Percentiles rank a stretch among this genome's conserved stretches.
These are phyloP conservation scores for Erysimum cheiri DNA, from an alignment of 441 rosid genomes.

Conservation along the genomic window DNA sequence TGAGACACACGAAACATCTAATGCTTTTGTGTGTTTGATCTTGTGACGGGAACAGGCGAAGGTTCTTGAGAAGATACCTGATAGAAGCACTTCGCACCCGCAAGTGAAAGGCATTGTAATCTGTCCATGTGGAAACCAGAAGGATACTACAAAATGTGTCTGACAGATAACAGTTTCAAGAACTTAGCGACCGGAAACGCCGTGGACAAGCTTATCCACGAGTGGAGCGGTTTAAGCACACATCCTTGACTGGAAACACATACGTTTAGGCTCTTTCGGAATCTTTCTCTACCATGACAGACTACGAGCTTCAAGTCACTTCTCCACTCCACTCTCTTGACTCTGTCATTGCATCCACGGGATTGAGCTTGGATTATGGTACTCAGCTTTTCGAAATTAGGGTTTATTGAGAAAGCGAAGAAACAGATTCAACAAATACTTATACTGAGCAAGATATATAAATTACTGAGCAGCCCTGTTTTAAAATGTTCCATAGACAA, in stretches of 20 bases:
- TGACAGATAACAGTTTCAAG: slow-evolving; percentile 22
- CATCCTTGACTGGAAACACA: not conserved
- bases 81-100: slow-evolving; percentile 53
- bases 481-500: slow-evolving; percentile 1
- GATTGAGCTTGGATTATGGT: slow-evolving; percentile 2
- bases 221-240: slow-evolving; percentile 2
- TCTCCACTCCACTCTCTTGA: slow-evolving; percentile 13
- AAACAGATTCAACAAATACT: not conserved
- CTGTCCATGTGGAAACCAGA: slow-evolving; percentile 42
- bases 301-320: slow-evolving; percentile 16
- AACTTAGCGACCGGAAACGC: slow-evolving; percentile 26
- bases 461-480: not conserved
- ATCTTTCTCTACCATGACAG: not conserved
- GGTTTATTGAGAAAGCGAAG: slow-evolving; percentile 14
- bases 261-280: slow-evolving; percentile 8
- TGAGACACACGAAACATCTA: not conserved
- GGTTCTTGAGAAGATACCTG: slow-evolving; percentile 50
- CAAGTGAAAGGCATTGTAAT: slow-evolving; percentile 49
- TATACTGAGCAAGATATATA: not conserved
- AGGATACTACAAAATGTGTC: slow-evolving; percentile 48
- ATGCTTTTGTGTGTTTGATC: not conserved
- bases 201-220: slow-evolving; percentile 19
- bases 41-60: slow-evolving; percentile 30
- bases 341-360: slow-evolving; percentile 10
- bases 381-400: not conserved